These are phyloP conservation scores for Xylariaceae sp. DNA, from an alignment of 2,329 filamentous ascomycete genomes.

Conservation along the genomic window DNA sequence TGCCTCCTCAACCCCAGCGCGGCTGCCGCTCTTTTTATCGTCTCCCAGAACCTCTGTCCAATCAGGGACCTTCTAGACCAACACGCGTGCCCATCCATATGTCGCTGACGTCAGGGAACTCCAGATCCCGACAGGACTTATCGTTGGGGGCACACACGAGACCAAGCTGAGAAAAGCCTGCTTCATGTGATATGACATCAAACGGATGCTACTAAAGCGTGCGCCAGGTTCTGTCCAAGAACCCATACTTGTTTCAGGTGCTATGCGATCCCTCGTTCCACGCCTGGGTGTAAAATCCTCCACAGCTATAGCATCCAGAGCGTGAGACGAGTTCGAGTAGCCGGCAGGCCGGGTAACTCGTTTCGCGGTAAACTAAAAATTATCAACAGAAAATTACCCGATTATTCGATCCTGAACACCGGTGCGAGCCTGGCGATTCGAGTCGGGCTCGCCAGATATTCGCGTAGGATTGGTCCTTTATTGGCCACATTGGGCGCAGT, in stretches of 20 bases:
- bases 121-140: conserved; percentile 25
- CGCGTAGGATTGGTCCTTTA: conserved; percentile 6
- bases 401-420: conserved; percentile 22
- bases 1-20: conserved; percentile 8
- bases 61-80: conserved; percentile 18
- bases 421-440: too few species aligned
- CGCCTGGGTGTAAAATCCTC: too few species aligned
- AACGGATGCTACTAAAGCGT: too few species aligned
- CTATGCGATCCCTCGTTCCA: too few species aligned
- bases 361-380: conserved; percentile 26
- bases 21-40: neutral
- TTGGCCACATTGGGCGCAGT: conserved; percentile 14
- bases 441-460: too few species aligned
- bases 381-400: conserved; percentile 32
- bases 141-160: conserved; percentile 15
- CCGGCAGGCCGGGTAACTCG: neutral
- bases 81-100: conserved; percentile 2
- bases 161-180: conserved; percentile 22
- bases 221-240: too few species aligned
- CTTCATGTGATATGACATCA: too few species aligned
- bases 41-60: conserved; percentile 22
- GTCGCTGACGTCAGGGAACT: neutral
- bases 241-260: too few species aligned
- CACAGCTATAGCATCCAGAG: too few species aligned
- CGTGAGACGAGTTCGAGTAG: too few species aligned